Percentiles rank a stretch among this genome's conserved stretches.
phyloP scores from a whole-genome alignment of 2,329 filamentous ascomycete genomes.

The Cadophora sp. region DNA sequence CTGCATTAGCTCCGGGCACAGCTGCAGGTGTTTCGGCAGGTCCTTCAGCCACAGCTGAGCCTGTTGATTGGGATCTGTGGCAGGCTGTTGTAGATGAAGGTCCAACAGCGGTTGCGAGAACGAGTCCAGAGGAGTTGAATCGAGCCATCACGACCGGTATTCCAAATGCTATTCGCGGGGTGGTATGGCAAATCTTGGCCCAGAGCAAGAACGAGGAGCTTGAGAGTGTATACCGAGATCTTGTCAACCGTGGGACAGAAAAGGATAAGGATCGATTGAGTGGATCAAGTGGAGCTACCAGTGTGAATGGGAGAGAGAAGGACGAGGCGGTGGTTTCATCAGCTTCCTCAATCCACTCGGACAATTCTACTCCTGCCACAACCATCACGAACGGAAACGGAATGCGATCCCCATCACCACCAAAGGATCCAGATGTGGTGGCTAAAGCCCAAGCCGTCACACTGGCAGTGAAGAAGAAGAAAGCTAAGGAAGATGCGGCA shows the following conservation, averaged over 20 bases:
- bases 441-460: conserved; percentile 69
- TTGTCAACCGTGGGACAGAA: conserved; percentile 80
- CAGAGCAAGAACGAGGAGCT: conserved; percentile 94
- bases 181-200: conserved; percentile 97
- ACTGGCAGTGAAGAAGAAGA: conserved; percentile 75
- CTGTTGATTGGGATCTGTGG: conserved; percentile 99
- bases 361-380: conserved; percentile 67
- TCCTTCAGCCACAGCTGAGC: conserved; percentile 72
- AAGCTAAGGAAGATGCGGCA: conserved; percentile 77
- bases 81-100: conserved; percentile 95
- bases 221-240: conserved; percentile 83
- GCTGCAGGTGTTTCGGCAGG: conserved; percentile 81
- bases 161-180: conserved; percentile 92
- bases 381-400: conserved; percentile 62
- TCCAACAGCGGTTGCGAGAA: conserved; percentile 83
- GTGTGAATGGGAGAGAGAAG: conserved; percentile 62
- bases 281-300: conserved; percentile 45
- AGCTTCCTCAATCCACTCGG: conserved; percentile 84
- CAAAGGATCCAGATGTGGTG: conserved; percentile 67
- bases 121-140: conserved; percentile 88
- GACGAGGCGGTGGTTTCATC: conserved; percentile 74
- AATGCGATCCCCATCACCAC: conserved; percentile 60
- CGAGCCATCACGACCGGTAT: conserved; percentile 92
- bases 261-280: conserved; percentile 72
- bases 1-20: conserved; percentile 81